A percentile compares a stretch with the other conserved stretches of the same genome.
Conservation (phyloP, 805 yeast species). For the Suhomyces emberorum region DNA sequence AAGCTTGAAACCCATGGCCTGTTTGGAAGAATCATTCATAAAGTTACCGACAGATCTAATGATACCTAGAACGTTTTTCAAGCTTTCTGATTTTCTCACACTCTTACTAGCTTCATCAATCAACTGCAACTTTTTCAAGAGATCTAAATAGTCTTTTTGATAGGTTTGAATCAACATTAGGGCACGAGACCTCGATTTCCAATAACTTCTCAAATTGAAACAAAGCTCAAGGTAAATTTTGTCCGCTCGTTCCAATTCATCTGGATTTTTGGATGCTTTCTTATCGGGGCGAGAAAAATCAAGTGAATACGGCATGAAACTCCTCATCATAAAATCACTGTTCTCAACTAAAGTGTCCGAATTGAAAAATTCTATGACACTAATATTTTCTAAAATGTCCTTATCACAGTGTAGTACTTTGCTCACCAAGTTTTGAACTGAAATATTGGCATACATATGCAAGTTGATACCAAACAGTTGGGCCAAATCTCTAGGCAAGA, state of each 20-base stretch:
- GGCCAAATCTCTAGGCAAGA: constrained; percentile 78
- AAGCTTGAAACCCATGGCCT: constrained; percentile 88
- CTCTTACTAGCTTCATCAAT: constrained; percentile 73
- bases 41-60: constrained; percentile 91
- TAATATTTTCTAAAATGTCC: constrained; percentile 63
- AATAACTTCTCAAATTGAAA: constrained; percentile 80
- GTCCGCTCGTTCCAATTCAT: constrained; percentile 82
- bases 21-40: constrained; percentile 91
- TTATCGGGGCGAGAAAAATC: constrained; percentile 54
- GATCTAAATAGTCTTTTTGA: constrained; percentile 74
- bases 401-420: constrained; percentile 74
- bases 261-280: constrained; percentile 60
- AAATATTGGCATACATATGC: constrained; percentile 63
- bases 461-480: constrained; percentile 95
- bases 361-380: constrained; percentile 80
- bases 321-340: constrained; percentile 65
- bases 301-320: constrained; percentile 75
- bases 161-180: constrained; percentile 63
- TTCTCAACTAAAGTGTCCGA: constrained; percentile 74
- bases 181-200: constrained; percentile 91
- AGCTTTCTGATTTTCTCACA: constrained; percentile 60
- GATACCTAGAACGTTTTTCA: constrained; percentile 73
- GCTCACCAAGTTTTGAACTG: constrained; percentile 65
- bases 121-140: constrained; percentile 60
- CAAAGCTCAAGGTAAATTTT: constrained; percentile 77